Conservation (phyloP, 768 basidiomycete species). For the Podaxis sp. region DNA sequence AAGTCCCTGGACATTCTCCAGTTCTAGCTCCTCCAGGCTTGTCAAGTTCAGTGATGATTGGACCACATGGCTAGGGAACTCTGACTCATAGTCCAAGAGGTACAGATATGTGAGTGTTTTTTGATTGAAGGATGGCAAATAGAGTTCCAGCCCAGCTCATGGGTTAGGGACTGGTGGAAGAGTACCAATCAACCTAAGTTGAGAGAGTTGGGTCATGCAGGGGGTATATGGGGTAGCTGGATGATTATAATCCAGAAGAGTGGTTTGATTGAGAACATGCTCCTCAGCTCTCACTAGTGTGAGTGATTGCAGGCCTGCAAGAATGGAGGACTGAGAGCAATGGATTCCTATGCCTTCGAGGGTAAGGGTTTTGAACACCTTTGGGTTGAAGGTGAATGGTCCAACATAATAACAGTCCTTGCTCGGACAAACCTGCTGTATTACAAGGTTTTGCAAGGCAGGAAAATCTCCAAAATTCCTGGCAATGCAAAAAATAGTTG, state of each 20-base stretch:
- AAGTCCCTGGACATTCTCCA: background rate
- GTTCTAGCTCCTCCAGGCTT: conserved; percentile 4
- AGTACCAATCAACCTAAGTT: conserved; percentile 1
- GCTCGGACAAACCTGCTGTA: background rate
- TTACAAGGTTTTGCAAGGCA: conserved; percentile 2
- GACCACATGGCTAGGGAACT: background rate
- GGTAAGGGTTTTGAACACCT: background rate
- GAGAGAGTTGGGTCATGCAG: conserved; percentile 1
- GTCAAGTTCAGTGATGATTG: background rate
- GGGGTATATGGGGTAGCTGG: background rate
- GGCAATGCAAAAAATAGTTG: background rate
- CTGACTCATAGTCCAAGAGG: background rate
- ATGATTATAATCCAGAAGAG: background rate
- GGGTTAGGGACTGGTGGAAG: background rate
- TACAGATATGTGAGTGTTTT: background rate
- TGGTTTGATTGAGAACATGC: conserved; percentile 6
- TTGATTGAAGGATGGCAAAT: background rate
- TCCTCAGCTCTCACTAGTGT: background rate
- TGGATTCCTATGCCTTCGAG: conserved; percentile 6
- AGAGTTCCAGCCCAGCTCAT: background rate
- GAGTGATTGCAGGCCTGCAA: background rate
- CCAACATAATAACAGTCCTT: conserved; percentile 1
- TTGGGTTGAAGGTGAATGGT: conserved; percentile 1
- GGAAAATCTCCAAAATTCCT: background rate
- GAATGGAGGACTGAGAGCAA: background rate